Evolutionary conservation across 169 alveolate species (phyloP), one percentile per base, ranked within the genome.

Genomic region (Plasmodium gaboni): DNA sequence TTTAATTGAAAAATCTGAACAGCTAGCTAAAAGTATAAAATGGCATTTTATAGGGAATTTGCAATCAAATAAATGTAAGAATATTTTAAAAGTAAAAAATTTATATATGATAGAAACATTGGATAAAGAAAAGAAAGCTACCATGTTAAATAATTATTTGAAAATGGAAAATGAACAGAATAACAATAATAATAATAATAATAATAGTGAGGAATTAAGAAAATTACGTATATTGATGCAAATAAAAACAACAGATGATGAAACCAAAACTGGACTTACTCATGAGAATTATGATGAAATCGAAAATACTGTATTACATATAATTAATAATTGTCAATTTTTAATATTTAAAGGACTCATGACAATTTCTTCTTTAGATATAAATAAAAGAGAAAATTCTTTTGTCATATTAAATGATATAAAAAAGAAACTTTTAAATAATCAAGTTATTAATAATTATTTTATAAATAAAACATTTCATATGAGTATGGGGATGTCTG

Each of bases 31-130:
- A 24, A 97, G 97, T 65, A 97, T 97, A 28, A 94, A 94, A 86
- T 98, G 99, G 99, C 98, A 97, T 92, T 97, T 97, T 88, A 97
- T 97, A 38, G 99, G 99, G 8, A 98, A 97, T 88, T 68, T 98
- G 15, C 98, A 98, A 93, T 93, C 98, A 22, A 97, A 97, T 76
- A 98, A 98, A 92, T 97, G 95, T 8, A 96, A 94, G 65, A 74
- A 94, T 78, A 91, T 97, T 7, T 88, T 95, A 22, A 88, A 94
- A 55, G 93, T 97, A 28, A 93, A 95, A 53, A 97, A 96, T 87
- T 83, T 97, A 17, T 86, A 92, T 59, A 93, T 95, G 60, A 87
- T 98, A 19, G 98, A 98, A 87, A 92, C 99, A 19, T 90, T 98
- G 2, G 99, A 98, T 87, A 88, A 97, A 59, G 61, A 93, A 48